Evolutionary conservation across 345 rosid genomes (phyloP).

Genomic region (Alliaria petiolata): DNA sequence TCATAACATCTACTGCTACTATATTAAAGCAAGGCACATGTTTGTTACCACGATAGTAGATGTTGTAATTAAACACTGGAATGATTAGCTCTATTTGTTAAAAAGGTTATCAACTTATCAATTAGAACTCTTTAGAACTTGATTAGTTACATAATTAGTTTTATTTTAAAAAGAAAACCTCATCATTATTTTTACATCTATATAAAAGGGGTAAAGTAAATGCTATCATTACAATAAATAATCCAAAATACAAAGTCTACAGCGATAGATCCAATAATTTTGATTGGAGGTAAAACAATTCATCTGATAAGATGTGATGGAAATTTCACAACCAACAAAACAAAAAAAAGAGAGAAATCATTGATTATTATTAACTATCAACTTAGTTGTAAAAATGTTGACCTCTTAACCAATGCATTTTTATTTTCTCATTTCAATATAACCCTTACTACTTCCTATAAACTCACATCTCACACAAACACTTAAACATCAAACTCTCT

Average conservation of each 20-base stretch:
- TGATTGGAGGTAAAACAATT: constrained; percentile 1
- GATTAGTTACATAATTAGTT: neutral
- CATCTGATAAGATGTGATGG: constrained; percentile 15
- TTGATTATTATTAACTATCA: constrained; percentile 5
- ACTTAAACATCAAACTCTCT: neutral
- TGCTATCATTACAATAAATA: neutral
- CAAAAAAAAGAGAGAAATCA: neutral
- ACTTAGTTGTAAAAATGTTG: constrained; percentile 28
- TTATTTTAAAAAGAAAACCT: no score
- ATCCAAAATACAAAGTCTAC: neutral
- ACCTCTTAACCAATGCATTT: constrained; percentile 28
- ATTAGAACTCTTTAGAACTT: neutral
- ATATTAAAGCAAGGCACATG: neutral
- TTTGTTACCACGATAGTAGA: neutral
- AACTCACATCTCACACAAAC: constrained; percentile 16
- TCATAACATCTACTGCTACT: neutral
- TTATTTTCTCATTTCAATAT: neutral
- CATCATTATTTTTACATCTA: no score
- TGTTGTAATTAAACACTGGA: neutral
- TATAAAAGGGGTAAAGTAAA: no score
- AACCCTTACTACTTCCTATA: constrained; percentile 16
- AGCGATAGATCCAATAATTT: neutral
- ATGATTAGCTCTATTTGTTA: neutral
- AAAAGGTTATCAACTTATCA: neutral
- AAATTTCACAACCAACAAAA: neutral